These are phyloP conservation scores for Sporothrix inflata DNA, from an alignment of 2,329 filamentous ascomycete species.

Conservation along the genomic window DNA sequence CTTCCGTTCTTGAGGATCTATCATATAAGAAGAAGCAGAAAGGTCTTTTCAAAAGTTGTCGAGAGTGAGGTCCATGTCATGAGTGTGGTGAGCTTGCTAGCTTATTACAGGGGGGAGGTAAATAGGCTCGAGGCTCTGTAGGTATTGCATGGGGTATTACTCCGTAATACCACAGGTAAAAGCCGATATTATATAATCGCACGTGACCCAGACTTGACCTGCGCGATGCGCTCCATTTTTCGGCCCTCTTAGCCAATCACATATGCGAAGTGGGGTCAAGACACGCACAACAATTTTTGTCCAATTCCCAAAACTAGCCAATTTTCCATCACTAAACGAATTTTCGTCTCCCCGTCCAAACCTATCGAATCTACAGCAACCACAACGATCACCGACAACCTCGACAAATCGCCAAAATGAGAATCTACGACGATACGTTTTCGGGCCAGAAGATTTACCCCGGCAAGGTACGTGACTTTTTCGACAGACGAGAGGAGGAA, in stretches of 20 bases:
- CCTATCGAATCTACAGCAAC: constrained; percentile 26
- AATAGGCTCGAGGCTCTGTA: no score
- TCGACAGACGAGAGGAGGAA: constrained; percentile 8
- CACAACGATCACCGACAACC: constrained; percentile 37
- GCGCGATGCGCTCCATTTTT: neutral
- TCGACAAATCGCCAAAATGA: constrained; percentile 55
- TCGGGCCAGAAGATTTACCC: constrained; percentile 69
- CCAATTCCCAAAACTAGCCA: constrained; percentile 36
- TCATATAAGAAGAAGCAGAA: neutral
- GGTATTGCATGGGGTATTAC: neutral
- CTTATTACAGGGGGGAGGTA: neutral
- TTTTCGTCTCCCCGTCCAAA: constrained; percentile 26
- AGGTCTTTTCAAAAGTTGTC: neutral
- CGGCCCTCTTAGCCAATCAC: constrained; percentile 14
- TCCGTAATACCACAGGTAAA: neutral
- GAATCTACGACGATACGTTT: constrained; percentile 69
- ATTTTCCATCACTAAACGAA: constrained; percentile 26
- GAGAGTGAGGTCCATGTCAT: neutral
- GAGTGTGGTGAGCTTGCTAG: neutral
- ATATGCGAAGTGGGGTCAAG: constrained; percentile 9
- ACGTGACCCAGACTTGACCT: neutral
- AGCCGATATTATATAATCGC: neutral
- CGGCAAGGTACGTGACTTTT: constrained; percentile 60
- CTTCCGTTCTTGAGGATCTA: neutral
- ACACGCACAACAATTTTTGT: constrained; percentile 37